Conservation (phyloP, 768 basidiomycete genomes). For the Xerocomus spinulosus region DNA sequence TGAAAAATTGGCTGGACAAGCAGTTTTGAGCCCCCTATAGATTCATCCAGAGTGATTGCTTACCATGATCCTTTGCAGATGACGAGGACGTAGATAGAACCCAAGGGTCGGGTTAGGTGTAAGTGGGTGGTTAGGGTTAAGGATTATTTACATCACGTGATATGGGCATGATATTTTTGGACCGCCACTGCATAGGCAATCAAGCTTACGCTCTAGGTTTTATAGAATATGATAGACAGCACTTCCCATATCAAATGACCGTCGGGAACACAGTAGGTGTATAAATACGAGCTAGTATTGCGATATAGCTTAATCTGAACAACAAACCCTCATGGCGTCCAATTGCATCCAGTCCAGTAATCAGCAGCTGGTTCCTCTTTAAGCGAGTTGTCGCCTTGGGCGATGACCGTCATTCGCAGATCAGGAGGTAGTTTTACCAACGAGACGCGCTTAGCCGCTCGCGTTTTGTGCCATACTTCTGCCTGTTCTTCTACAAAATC, state of each 20-base stretch:
- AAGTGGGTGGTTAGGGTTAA: slow-evolving; percentile 19
- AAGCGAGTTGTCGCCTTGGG: slow-evolving; percentile 4
- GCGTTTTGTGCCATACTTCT: slow-evolving; percentile 86
- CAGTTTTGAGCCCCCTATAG: slow-evolving; percentile 2
- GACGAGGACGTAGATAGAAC: slow-evolving; percentile 16
- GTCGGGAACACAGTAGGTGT: slow-evolving; percentile 3
- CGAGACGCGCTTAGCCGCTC: slow-evolving; percentile 80
- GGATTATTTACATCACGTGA: slow-evolving; percentile 9
- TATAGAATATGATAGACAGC: no score
- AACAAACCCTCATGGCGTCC: slow-evolving; percentile 4
- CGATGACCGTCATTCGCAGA: slow-evolving; percentile 28
- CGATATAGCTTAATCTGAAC: slow-evolving; percentile 7
- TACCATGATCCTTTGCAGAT: slow-evolving; percentile 18
- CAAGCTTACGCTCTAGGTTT: no score
- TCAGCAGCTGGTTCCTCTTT: slow-evolving; percentile 8
- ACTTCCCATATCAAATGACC: no score
- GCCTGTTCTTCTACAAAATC: slow-evolving; percentile 63
- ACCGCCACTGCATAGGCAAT: no score
- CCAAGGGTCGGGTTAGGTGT: slow-evolving; percentile 34
- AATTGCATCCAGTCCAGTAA: slow-evolving; percentile 2
- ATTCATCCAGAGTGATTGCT: slow-evolving; percentile 2
- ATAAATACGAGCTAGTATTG: slow-evolving; percentile 7
- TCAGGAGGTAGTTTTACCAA: slow-evolving; percentile 68
- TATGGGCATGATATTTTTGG: no score
- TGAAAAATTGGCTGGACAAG: slow-evolving; percentile 62